Evolutionary conservation across 345 rosid species (phyloP), one percentile per base, ranked within the genome.

Genomic region (Gossypium stocksii): DNA sequence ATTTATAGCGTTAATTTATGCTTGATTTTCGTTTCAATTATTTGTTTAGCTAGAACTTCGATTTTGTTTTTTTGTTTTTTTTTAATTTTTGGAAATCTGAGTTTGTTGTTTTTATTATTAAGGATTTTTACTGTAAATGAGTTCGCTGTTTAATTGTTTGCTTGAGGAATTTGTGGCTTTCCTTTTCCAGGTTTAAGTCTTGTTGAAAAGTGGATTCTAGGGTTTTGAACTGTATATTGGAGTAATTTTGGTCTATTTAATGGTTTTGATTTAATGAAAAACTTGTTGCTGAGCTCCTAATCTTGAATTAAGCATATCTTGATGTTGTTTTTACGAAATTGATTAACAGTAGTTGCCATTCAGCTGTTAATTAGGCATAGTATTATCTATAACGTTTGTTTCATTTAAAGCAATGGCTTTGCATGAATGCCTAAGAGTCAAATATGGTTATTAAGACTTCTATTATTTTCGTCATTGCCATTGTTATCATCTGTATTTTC

Each of bases 191-290:
- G 60, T 73, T 69, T 20, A 41, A 64, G 34, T 70, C 48, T 67
- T 51, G 34, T 57, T 64, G 49, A 29, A 27, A 23, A 27, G 65
- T 65, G 70, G 57, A 73, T 52, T 75, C 23, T 66, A 51, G 78
- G 74, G 72, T 71, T 74, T 76, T 23, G 23, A 27, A 56, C 74
- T 9, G 15, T 52, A 34, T 27, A 49, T 46, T 34, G 61, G 59
- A 43, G n/a, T 52, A 54, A 34, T 71, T 77, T 57, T 27, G 45
- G 58, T 29, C 7, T 72, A 11, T 34, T 22, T 66, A 59, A 46
- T 75, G 41, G 23, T 38, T 62, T 77, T 52, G 41, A 19, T 8
- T 17, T 63, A 34, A 23, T 38, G 22, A 16, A 63, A 44, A 12
- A 66, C 16, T 44, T 46, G 2, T 19, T 5, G 12, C 29, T 69